phyloP scores from a whole-genome alignment of 805 yeast species.

The Candida incommunis region DNA sequence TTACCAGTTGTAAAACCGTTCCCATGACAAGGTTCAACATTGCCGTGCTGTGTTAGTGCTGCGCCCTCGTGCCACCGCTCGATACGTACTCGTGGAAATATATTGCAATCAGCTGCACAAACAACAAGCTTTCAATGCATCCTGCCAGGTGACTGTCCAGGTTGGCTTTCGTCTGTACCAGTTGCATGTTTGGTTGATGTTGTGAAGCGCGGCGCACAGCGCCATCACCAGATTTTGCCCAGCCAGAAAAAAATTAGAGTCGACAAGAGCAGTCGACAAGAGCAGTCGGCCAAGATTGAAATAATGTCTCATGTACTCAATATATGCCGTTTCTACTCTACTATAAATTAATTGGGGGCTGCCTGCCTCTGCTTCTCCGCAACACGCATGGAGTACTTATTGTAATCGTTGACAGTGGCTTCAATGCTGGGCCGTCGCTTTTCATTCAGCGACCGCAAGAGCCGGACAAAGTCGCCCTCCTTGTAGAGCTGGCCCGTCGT shows the following conservation, averaged over 20 bases:
- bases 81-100: not conserved
- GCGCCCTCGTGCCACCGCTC: too few species aligned
- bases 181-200: not conserved
- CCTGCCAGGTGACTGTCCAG: not conserved
- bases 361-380: too few species aligned
- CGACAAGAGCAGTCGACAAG: too few species aligned
- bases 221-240: too few species aligned
- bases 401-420: not conserved
- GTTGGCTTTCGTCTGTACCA: not conserved
- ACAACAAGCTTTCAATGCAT: not conserved
- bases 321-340: too few species aligned
- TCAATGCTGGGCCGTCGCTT: conserved; percentile 5
- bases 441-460: conserved; percentile 10
- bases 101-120: not conserved
- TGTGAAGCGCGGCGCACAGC: too few species aligned
- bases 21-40: not conserved
- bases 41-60: not conserved
- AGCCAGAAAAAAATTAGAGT: too few species aligned
- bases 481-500: conserved; percentile 12
- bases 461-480: conserved; percentile 16
- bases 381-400: not conserved
- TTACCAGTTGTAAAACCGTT: not conserved
- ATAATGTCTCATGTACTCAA: too few species aligned
- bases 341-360: too few species aligned
- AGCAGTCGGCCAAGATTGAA: too few species aligned